phyloP scores from a whole-genome alignment of 2,329 filamentous ascomycete species.

The Exophiala alcalophila region DNA sequence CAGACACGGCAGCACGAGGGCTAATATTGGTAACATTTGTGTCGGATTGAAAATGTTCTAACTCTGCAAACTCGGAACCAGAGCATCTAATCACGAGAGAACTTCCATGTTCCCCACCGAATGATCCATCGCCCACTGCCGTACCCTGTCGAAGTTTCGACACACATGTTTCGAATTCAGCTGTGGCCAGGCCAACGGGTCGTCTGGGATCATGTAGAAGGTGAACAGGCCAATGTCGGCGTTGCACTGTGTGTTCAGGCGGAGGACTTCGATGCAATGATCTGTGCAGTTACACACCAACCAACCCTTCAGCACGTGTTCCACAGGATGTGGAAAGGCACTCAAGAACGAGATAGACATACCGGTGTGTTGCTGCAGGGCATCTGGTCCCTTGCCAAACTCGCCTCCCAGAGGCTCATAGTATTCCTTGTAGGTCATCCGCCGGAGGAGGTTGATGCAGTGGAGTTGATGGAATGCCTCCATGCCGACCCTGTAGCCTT shows the following conservation, averaged over 20 bases:
- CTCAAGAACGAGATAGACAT: slow-evolving; percentile 56
- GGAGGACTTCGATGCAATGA: slow-evolving; percentile 55
- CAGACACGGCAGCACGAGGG: no score
- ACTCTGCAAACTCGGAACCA: no score
- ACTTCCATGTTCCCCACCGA: slow-evolving; percentile 38
- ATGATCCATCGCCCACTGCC: slow-evolving; percentile 53
- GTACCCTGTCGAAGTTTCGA: slow-evolving; percentile 53
- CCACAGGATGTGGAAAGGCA: no score
- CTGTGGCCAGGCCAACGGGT: slow-evolving; percentile 52
- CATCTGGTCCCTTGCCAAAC: slow-evolving; percentile 44
- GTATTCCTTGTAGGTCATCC: slow-evolving; percentile 52
- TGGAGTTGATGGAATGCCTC: slow-evolving; percentile 59
- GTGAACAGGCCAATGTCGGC: slow-evolving; percentile 56
- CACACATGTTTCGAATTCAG: slow-evolving; percentile 55
- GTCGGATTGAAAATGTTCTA: no score
- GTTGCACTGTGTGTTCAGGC: slow-evolving; percentile 56
- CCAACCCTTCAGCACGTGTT: neutral
- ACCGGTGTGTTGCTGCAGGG: slow-evolving; percentile 48
- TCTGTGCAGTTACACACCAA: slow-evolving; percentile 35
- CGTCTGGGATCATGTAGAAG: slow-evolving; percentile 44
- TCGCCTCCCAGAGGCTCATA: slow-evolving; percentile 44
- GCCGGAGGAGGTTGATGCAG: slow-evolving; percentile 50
- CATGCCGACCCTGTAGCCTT: slow-evolving; percentile 58
- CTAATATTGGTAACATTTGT: no score
- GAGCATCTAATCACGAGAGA: slow-evolving; percentile 6